Evolutionary conservation across 805 yeast genomes (phyloP), one percentile per base, ranked within the genome.

Genomic region (Myxozyma geophila): DNA sequence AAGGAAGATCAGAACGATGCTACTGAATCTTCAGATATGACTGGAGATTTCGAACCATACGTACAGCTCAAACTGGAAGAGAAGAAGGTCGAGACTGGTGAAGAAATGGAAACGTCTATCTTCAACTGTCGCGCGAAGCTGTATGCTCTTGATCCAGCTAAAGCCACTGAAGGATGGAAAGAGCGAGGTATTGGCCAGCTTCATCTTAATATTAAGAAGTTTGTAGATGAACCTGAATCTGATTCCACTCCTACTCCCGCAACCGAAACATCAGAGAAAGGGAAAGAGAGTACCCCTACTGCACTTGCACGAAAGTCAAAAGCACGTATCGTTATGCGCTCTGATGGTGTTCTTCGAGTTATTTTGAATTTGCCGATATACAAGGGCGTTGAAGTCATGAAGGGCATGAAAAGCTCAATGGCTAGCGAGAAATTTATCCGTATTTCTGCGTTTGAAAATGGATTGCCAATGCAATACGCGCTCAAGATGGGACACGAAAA

Each of bases 151-250:
- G 89, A 89, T 71, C 78, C 92, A 7, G 78, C 87, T 0, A 82
- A 85, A 43, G 74, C 82, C 8, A 85, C 82, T 17, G 53, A 56
- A 28, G 97, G 97, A 1, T 95, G 99, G 99, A 95, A 90, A 74
- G 99, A 95, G 76, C 85, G 95, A 72, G 99, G 99, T 28, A 81
- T 89, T 48, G 99, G 99, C 1, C 82, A 85, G 4, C 77, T 95
- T n/a, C 96, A 90, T 73, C 82, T 95, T 33, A 93, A 95, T 75
- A 75, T 76, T 52, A 72, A 74, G 56, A 66, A 65, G 37, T 64
- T 61, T 1, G 62, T 53, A 1, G 68, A 41, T 10, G 62, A 46
- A 36, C 33, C 50, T 2, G 49, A 21, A 10, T 37, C 49, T 10
- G 62, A 52, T 9, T 28, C 59, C n/a, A 58, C 55, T 33, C 55